Conservation (phyloP, 1,284 basidiomycete species). For the Papiliotrema nemorosa region DNA sequence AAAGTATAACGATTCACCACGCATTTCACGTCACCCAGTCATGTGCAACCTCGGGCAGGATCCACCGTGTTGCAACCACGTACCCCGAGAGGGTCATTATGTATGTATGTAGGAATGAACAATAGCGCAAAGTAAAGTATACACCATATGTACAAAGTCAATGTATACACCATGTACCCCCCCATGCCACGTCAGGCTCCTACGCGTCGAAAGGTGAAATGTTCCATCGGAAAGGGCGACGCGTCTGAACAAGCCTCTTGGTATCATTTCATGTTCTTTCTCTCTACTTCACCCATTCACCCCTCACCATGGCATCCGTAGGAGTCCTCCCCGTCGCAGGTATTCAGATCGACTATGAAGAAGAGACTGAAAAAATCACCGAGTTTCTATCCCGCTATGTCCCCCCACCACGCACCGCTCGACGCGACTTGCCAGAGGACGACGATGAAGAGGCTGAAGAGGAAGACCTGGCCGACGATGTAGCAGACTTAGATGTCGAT, state of each 20-base stretch:
- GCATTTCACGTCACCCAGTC: neutral
- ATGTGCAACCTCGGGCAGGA: too few relatives aligned
- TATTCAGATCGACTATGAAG: slow-evolving; percentile 46
- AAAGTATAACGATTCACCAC: neutral
- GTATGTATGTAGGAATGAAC: too few relatives aligned
- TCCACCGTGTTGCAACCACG: too few relatives aligned
- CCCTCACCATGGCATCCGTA: slow-evolving; percentile 17
- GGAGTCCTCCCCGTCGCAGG: slow-evolving; percentile 47
- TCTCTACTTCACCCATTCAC: neutral
- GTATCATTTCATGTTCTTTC: neutral
- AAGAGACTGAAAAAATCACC: slow-evolving; percentile 40
- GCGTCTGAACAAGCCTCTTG: neutral
- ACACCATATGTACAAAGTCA: neutral
- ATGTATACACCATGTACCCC: neutral
- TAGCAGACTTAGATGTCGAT: slow-evolving; percentile 49
- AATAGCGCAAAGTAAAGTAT: too few relatives aligned
- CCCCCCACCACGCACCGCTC: slow-evolving; percentile 20
- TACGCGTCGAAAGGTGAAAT: too few relatives aligned
- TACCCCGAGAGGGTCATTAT: too few relatives aligned
- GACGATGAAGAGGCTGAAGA: slow-evolving; percentile 53
- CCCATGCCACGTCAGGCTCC: neutral
- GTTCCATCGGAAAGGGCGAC: neutral
- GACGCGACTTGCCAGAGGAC: slow-evolving; percentile 22
- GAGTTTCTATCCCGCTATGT: slow-evolving; percentile 44
- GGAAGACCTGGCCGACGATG: slow-evolving; percentile 55